Percentiles rank a stretch among this genome's conserved stretches.
Conservation (phyloP, 2,329 filamentous ascomycete species). For the Fusarium poae region DNA sequence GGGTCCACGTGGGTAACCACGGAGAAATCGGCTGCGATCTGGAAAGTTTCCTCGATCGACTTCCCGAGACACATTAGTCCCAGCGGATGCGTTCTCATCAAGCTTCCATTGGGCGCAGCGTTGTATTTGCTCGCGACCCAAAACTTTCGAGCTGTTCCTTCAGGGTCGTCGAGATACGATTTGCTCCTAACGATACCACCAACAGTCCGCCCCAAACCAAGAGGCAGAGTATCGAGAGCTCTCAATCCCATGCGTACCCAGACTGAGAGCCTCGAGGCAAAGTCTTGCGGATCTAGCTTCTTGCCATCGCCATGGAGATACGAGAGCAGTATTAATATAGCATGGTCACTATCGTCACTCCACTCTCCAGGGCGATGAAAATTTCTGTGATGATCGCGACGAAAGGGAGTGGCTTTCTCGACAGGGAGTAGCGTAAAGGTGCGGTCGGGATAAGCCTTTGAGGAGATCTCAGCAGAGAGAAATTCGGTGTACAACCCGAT, state of each 20-base stretch:
- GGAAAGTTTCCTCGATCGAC: conserved; percentile 59
- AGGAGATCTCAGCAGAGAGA: conserved; percentile 54
- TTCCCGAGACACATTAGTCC: conserved; percentile 61
- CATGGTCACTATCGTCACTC: conserved; percentile 69
- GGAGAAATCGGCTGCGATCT: conserved; percentile 58
- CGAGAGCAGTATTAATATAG: conserved; percentile 62
- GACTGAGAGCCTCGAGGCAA: conserved; percentile 60
- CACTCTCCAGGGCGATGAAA: conserved; percentile 59
- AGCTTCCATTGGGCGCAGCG: conserved; percentile 64
- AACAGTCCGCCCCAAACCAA: conserved; percentile 63
- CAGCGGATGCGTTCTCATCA: conserved; percentile 66
- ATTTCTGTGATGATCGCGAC: conserved; percentile 60
- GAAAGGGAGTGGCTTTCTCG: conserved; percentile 56
- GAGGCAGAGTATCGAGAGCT: conserved; percentile 60
- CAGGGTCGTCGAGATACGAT: conserved; percentile 57
- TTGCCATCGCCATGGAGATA: conserved; percentile 60
- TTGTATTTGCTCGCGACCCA: conserved; percentile 58
- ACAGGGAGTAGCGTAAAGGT: conserved; percentile 57
- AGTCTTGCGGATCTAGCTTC: conserved; percentile 54
- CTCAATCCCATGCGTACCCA: conserved; percentile 64
- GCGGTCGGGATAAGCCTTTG: conserved; percentile 54
- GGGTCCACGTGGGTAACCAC: conserved; percentile 65
- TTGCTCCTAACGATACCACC: conserved; percentile 58
- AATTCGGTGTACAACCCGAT: conserved; percentile 69
- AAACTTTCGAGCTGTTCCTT: conserved; percentile 54